phyloP scores from a whole-genome alignment of 495 filamentous ascomycete species.

The Xylaria palmicola region DNA sequence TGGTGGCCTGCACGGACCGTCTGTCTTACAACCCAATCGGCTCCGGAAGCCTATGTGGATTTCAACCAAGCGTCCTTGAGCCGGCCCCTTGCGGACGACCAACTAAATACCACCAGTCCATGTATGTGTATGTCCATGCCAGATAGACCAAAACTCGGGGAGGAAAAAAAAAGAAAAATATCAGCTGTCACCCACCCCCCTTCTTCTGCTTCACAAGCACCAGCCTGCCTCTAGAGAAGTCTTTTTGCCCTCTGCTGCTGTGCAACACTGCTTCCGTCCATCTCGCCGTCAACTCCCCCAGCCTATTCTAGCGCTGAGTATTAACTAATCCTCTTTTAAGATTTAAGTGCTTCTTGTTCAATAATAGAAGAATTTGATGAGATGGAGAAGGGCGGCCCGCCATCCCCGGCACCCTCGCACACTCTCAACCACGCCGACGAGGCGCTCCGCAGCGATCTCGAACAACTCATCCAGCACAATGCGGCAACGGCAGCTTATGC shows the following conservation, averaged over 20 bases:
- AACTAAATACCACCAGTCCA: neutral
- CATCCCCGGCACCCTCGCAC: slow-evolving; percentile 43
- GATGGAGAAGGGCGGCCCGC: slow-evolving; percentile 39
- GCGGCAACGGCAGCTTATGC: slow-evolving; percentile 32
- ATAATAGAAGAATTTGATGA: slow-evolving; percentile 19
- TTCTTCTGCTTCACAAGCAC: neutral
- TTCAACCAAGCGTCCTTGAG: slow-evolving; percentile 1
- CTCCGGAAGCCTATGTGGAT: neutral
- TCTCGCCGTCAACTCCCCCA: neutral
- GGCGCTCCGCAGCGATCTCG: slow-evolving; percentile 45
- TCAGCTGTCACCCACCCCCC: neutral
- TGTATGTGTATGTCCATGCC: slow-evolving; percentile 16
- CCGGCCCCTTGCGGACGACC: neutral
- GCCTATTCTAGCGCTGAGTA: neutral
- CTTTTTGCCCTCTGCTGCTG: neutral
- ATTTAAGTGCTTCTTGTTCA: neutral
- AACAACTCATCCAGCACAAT: slow-evolving; percentile 52
- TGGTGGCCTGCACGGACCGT: neutral
- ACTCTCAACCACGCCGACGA: slow-evolving; percentile 29
- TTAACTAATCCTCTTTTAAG: neutral
- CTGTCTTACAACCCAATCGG: neutral
- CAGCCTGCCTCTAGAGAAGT: neutral
- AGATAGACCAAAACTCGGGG: slow-evolving; percentile 10
- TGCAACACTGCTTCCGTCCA: neutral
- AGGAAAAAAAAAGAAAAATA: no score